Percentiles rank a stretch among this genome's conserved stretches.
These are phyloP conservation scores for Gossypioides kirkii DNA, from an alignment of 345 rosid species.

Conservation along the genomic window DNA sequence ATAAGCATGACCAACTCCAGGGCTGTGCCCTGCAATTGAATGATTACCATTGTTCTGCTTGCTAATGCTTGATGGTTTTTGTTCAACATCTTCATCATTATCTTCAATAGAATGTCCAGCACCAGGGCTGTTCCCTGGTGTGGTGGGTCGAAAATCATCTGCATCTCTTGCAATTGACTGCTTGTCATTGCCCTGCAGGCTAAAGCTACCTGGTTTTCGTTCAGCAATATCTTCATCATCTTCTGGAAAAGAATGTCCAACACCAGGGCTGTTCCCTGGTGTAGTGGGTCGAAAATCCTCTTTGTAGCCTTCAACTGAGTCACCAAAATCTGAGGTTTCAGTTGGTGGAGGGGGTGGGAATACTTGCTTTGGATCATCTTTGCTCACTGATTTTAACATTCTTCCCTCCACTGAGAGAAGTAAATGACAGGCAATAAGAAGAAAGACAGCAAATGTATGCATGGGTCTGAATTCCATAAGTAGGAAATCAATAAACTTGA, in stretches of 20 bases:
- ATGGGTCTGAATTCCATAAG: conserved; percentile 9
- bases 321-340: not conserved
- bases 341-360: not conserved
- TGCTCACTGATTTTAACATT: conserved; percentile 20
- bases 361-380: not conserved
- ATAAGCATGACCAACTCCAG: not conserved
- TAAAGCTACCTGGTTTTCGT: not conserved
- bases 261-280: conserved; percentile 41
- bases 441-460: conserved; percentile 1
- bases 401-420: conserved; percentile 30
- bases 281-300: conserved; percentile 30
- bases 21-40: conserved; percentile 11
- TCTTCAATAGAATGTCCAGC: conserved; percentile 3
- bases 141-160: conserved; percentile 32
- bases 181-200: not conserved
- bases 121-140: conserved; percentile 44
- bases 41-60: not conserved
- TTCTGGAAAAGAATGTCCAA: conserved; percentile 23
- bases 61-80: not conserved
- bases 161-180: conserved; percentile 20
- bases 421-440: conserved; percentile 23
- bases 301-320: not conserved
- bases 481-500: not conserved
- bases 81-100: conserved; percentile 3
- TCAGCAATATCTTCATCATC: not conserved